Evolutionary conservation across 1,284 basidiomycete species (phyloP).

Genomic region (Neonothopanus nambi): DNA sequence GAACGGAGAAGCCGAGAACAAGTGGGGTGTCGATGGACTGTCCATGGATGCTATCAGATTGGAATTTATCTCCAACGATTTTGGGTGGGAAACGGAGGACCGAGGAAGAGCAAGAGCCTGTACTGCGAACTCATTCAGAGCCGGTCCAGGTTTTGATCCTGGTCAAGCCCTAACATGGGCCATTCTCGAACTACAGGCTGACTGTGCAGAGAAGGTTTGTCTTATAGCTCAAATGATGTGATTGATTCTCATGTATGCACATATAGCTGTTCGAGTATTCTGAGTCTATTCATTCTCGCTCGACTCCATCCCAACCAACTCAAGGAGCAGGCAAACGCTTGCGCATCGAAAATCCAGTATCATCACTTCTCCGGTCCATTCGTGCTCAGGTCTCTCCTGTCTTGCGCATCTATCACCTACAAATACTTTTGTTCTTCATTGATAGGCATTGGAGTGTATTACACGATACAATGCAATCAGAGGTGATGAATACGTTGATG

Average conservation of each 20-base stretch:
- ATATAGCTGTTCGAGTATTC: conserved; percentile 60
- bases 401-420: conserved; percentile 60
- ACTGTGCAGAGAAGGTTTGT: conserved; percentile 69
- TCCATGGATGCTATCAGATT: conserved; percentile 67
- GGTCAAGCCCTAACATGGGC: conserved; percentile 80
- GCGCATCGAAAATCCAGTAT: conserved; percentile 60
- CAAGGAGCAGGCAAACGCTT: conserved; percentile 45
- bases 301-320: conserved; percentile 18
- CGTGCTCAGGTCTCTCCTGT: conserved; percentile 32
- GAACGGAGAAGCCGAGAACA: conserved; percentile 56
- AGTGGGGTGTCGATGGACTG: conserved; percentile 63
- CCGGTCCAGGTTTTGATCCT: conserved; percentile 72
- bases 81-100: conserved; percentile 17
- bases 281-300: conserved; percentile 53
- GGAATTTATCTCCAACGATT: conserved; percentile 28
- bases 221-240: conserved; percentile 11
- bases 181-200: conserved; percentile 81
- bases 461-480: conserved; percentile 53
- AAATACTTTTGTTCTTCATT: conserved; percentile 83
- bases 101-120: conserved; percentile 43
- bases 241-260: conserved; percentile 19
- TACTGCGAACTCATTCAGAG: conserved; percentile 61
- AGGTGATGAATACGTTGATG: conserved; percentile 56
- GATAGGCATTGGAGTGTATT: conserved; percentile 71
- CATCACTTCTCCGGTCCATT: conserved; percentile 55